These are phyloP conservation scores for Zygosaccharomyces pseudobailii DNA, from an alignment of 1,139 yeast genomes.

Conservation along the genomic window DNA sequence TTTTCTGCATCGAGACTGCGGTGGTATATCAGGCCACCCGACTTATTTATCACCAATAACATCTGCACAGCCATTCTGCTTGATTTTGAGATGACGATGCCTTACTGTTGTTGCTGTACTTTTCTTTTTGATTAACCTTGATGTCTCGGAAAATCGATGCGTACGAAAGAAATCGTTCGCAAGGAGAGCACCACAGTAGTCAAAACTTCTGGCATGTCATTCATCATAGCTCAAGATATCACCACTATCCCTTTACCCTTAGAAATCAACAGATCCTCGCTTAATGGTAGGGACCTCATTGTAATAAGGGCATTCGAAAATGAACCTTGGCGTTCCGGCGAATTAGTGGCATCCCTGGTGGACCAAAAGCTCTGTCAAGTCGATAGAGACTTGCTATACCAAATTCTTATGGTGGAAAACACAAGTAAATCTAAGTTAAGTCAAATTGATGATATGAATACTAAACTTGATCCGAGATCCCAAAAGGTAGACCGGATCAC, in stretches of 20 bases:
- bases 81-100: neutral
- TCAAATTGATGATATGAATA: slow-evolving; percentile 35
- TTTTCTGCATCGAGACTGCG: slow-evolving; percentile 60
- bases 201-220: slow-evolving; percentile 7
- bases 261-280: neutral
- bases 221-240: slow-evolving; percentile 21
- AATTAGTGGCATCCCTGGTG: slow-evolving; percentile 9
- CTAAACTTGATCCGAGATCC: slow-evolving; percentile 28
- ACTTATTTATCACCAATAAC: slow-evolving; percentile 63
- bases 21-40: slow-evolving; percentile 90
- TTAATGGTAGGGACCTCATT: slow-evolving; percentile 15
- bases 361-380: slow-evolving; percentile 18
- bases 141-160: neutral
- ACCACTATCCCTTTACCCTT: slow-evolving; percentile 9
- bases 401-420: slow-evolving; percentile 39
- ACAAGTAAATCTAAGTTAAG: slow-evolving; percentile 34
- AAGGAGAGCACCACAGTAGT: neutral
- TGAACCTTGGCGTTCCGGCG: slow-evolving; percentile 21
- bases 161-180: neutral
- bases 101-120: neutral
- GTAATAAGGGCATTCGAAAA: slow-evolving; percentile 22
- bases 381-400: slow-evolving; percentile 35
- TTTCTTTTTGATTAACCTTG: neutral
- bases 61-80: slow-evolving; percentile 52
- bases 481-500: slow-evolving; percentile 30